Evolutionary conservation across 306 rosid species (phyloP).

Genomic region (Pterocarpus macrocarpus): DNA sequence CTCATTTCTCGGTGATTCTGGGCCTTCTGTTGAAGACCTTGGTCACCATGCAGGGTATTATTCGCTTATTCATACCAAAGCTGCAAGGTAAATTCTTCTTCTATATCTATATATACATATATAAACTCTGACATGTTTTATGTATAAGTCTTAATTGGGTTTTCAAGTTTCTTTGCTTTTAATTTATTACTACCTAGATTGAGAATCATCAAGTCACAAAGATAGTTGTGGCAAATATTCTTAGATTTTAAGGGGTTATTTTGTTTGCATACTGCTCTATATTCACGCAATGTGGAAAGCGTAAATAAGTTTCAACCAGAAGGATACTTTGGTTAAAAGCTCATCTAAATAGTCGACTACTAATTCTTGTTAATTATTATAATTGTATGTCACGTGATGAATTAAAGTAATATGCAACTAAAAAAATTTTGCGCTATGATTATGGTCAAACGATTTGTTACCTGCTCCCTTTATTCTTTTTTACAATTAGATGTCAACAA

Average conservation of each 20-base stretch:
- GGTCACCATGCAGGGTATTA: conserved; percentile 97
- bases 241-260: no score
- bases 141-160: background rate
- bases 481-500: background rate
- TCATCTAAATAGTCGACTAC: background rate
- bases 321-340: conserved; percentile 16
- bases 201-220: no score
- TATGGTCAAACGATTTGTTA: conserved; percentile 25
- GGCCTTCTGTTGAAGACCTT: conserved; percentile 68
- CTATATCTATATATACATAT: no score
- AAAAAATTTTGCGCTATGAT: background rate
- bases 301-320: background rate
- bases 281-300: background rate
- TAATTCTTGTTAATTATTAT: background rate
- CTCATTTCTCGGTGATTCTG: conserved; percentile 46
- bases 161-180: no score
- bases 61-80: conserved; percentile 67
- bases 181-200: no score
- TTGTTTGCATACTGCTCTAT: no score
- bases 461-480: background rate
- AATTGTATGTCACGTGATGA: background rate
- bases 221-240: no score
- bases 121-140: background rate
- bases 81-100: conserved; percentile 71
- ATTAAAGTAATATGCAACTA: background rate